Evolutionary conservation across 148 eudicot species (phyloP).

Genomic region (Silene uniflora): DNA sequence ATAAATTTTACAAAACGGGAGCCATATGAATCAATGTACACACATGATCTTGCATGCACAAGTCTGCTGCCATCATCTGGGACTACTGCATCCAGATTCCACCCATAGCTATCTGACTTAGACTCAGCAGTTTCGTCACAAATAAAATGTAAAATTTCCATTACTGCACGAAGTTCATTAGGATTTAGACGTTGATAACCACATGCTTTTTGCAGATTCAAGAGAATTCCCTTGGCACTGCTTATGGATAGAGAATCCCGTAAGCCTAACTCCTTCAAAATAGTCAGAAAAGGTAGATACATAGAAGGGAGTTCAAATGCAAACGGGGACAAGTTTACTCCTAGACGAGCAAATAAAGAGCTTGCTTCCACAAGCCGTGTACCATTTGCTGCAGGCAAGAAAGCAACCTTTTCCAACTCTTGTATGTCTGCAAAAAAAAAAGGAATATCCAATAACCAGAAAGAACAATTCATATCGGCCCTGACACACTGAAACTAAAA

Average conservation of each 20-base stretch:
- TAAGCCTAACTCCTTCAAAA: constrained; percentile 83
- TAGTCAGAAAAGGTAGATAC: constrained; percentile 82
- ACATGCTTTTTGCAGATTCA: constrained; percentile 84
- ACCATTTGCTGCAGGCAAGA: constrained; percentile 98
- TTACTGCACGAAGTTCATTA: constrained; percentile 92
- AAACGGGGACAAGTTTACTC: constrained; percentile 92
- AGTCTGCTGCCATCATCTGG: constrained; percentile 96
- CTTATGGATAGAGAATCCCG: constrained; percentile 67
- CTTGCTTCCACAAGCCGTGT: constrained; percentile 87
- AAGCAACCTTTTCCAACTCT: constrained; percentile 74
- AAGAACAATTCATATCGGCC: neutral
- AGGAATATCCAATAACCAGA: constrained; percentile 7
- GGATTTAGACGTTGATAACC: constrained; percentile 98
- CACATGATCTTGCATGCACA: constrained; percentile 87
- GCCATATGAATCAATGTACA: constrained; percentile 83
- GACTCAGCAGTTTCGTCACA: constrained; percentile 53
- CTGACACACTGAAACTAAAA: neutral
- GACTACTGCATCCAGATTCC: constrained; percentile 71
- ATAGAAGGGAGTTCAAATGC: constrained; percentile 86
- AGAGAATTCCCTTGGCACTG: constrained; percentile 78
- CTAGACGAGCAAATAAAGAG: constrained; percentile 76
- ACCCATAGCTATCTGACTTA: constrained; percentile 39
- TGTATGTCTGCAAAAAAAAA: constrained; percentile 43
- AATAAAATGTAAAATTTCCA: constrained; percentile 73
- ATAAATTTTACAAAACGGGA: constrained; percentile 71